Evolutionary conservation across 176 grass and related monocot genomes (phyloP).

Genomic region (Aegilops speltoides): DNA sequence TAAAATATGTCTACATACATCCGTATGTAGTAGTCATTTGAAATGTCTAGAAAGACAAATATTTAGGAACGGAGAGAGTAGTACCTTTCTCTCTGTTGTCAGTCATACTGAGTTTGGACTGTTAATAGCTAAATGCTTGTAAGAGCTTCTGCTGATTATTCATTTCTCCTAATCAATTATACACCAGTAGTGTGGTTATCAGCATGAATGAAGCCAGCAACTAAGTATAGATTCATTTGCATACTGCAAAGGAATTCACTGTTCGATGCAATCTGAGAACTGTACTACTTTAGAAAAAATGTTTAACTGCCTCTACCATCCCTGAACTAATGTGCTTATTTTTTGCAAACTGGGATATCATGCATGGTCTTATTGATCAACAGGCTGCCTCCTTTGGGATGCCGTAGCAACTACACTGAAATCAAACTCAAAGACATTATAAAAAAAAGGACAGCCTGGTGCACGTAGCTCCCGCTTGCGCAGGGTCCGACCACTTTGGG

Average conservation of each 20-base stretch:
- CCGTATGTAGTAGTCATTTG: no score
- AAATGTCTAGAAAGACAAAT: no score
- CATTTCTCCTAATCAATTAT: neutral
- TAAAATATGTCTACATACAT: no score
- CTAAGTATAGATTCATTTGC: neutral
- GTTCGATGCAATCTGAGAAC: neutral
- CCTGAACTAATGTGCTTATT: neutral
- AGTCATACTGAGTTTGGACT: neutral
- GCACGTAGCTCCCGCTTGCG: no score
- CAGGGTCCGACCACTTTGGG: no score
- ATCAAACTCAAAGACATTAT: no score
- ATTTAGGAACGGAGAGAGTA: no score
- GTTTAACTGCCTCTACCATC: neutral
- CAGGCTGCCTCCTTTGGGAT: neutral
- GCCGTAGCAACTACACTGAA: neutral
- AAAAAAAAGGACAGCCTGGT: no score
- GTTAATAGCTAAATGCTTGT: neutral
- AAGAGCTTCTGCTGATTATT: neutral
- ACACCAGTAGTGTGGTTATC: neutral
- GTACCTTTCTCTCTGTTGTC: neutral
- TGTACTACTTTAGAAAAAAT: neutral
- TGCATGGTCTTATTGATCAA: neutral
- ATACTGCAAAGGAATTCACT: neutral
- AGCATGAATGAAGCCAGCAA: neutral
- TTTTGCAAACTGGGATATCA: neutral